These are phyloP conservation scores for Hydrangea macrophylla DNA, from an alignment of 148 eudicot genomes.

Conservation along the genomic window DNA sequence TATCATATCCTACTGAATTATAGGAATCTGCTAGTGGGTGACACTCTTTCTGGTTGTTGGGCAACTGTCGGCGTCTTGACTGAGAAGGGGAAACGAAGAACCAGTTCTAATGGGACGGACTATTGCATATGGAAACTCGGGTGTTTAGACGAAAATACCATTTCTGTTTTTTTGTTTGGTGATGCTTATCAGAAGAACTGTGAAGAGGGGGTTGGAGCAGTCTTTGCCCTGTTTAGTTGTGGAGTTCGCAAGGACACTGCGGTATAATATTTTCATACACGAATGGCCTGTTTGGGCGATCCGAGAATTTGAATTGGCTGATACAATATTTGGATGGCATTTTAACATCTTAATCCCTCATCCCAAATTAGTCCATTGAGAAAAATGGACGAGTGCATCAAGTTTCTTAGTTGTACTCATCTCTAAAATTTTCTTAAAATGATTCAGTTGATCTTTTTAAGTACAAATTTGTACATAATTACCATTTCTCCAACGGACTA, in stretches of 20 bases:
- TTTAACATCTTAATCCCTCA: too few species aligned
- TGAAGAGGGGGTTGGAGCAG: constrained; percentile 56
- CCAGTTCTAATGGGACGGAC: constrained; percentile 68
- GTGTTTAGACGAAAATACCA: constrained; percentile 71
- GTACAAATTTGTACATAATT: too few species aligned
- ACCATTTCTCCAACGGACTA: too few species aligned
- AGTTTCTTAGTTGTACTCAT: too few species aligned
- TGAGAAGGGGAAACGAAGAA: constrained; percentile 61
- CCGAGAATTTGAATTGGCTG: too few species aligned
- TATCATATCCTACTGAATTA: constrained; percentile 8
- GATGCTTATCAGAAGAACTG: constrained; percentile 68
- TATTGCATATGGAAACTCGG: constrained; percentile 83
- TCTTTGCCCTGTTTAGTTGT: constrained; percentile 65
- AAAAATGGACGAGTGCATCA: too few species aligned
- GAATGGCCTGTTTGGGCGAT: too few species aligned
- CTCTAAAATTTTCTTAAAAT: too few species aligned
- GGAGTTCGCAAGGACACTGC: constrained; percentile 70
- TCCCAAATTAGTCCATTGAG: too few species aligned
- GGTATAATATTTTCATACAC: constrained; percentile 33
- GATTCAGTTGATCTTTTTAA: too few species aligned
- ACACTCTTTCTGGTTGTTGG: constrained; percentile 90
- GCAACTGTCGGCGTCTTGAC: constrained; percentile 83
- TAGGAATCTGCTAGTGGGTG: constrained; percentile 81
- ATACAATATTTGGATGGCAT: too few species aligned
- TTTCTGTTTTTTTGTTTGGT: constrained; percentile 87